phyloP scores from a whole-genome alignment of 1,139 yeast genomes.

The Geotrichum cucujoidarum region DNA sequence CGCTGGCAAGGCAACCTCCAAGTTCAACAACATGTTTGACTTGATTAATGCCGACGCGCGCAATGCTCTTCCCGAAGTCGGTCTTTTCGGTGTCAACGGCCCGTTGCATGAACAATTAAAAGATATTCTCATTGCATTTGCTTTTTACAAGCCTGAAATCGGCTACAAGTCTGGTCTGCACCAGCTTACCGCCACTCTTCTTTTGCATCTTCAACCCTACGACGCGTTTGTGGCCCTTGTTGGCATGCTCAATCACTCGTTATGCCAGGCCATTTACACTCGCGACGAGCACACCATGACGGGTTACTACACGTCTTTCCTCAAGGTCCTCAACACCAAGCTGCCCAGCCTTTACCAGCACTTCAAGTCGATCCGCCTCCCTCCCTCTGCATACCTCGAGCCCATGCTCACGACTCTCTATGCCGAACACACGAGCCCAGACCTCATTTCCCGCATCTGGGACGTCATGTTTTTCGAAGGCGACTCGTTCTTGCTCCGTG shows the following conservation, averaged over 20 bases:
- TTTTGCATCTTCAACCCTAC: slow-evolving; percentile 39
- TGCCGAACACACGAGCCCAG: slow-evolving; percentile 36
- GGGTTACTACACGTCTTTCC: slow-evolving; percentile 43
- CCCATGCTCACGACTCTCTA: slow-evolving; percentile 39
- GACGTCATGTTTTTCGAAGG: slow-evolving; percentile 63
- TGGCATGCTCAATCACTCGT: slow-evolving; percentile 40
- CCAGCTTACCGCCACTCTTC: slow-evolving; percentile 43
- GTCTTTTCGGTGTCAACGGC: slow-evolving; percentile 40
- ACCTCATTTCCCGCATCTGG: slow-evolving; percentile 43
- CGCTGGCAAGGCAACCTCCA: slow-evolving; percentile 5
- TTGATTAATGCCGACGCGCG: slow-evolving; percentile 34
- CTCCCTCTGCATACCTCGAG: slow-evolving; percentile 38
- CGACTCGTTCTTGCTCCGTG: slow-evolving; percentile 47
- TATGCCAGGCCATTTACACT: slow-evolving; percentile 30
- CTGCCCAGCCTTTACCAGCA: slow-evolving; percentile 48
- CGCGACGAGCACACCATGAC: slow-evolving; percentile 33
- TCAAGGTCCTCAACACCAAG: slow-evolving; percentile 43
- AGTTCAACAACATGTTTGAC: slow-evolving; percentile 14
- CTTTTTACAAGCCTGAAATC: slow-evolving; percentile 32
- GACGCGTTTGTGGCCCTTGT: slow-evolving; percentile 46
- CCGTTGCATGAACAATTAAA: slow-evolving; percentile 38
- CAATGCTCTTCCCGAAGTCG: slow-evolving; percentile 44
- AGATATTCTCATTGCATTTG: slow-evolving; percentile 34
- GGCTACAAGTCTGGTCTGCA: slow-evolving; percentile 28
- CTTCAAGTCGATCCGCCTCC: slow-evolving; percentile 42